These are phyloP conservation scores for Candida argentea DNA, from an alignment of 805 yeast genomes.

Conservation along the genomic window DNA sequence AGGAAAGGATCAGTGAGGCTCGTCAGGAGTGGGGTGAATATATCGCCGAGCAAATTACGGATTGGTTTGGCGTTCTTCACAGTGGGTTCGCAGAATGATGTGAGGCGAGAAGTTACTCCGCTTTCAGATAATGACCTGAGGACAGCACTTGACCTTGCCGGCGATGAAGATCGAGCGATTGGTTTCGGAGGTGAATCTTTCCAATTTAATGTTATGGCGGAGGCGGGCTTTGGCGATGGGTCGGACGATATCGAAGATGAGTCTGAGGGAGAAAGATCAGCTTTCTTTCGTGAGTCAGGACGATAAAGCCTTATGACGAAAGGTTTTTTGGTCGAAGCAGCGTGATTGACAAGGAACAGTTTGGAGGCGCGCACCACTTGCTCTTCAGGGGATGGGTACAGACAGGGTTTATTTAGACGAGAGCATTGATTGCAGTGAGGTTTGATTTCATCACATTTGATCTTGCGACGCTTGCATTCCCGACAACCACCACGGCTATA, in stretches of 20 bases:
- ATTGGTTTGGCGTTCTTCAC: too few species aligned
- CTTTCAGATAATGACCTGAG: too few species aligned
- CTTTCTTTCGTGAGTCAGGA: too few species aligned
- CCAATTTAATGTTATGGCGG: too few species aligned
- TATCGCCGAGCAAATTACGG: too few species aligned
- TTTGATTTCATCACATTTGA: constrained; percentile 28
- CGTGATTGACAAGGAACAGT: constrained; percentile 3
- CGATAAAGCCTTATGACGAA: constrained; percentile 4
- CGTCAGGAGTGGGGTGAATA: too few species aligned
- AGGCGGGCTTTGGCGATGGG: not conserved
- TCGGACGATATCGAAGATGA: too few species aligned
- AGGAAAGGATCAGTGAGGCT: too few species aligned
- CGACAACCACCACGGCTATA: constrained; percentile 32
- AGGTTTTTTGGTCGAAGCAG: constrained; percentile 1
- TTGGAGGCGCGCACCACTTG: constrained; percentile 20
- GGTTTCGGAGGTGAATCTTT: too few species aligned
- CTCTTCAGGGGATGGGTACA: constrained; percentile 27
- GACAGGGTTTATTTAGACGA: constrained; percentile 21
- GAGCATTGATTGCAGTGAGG: constrained; percentile 24
- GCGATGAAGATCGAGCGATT: too few species aligned
- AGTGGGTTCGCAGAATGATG: not conserved
- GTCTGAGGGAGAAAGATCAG: too few species aligned
- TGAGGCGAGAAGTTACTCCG: not conserved
- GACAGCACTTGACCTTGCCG: too few species aligned
- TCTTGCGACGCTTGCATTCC: constrained; percentile 34